Evolutionary conservation across 352 stramenopile genomes (phyloP), one percentile per base, ranked within the genome.

Genomic region (Globisporangium ultimum): DNA sequence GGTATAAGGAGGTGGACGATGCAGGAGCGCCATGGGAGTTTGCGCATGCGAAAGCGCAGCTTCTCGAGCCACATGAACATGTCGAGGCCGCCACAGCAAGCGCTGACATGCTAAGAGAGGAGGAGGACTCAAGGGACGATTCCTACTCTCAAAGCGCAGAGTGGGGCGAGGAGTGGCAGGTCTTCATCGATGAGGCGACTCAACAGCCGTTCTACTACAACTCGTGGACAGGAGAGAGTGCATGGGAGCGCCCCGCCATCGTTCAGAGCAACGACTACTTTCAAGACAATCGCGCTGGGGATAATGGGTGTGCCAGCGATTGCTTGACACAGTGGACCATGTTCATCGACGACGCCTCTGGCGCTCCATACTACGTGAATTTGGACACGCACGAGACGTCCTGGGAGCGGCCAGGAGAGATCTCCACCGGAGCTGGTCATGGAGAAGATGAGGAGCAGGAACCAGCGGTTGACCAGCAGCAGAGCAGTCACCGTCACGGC

Each of bases 201-300:
- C 69, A 76, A 8, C 69, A 78, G 28, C 64, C 66, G 43, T 93
- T 84, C 57, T 91, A 91, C 66, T 89, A 87, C 68, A 91, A 92
- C 63, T 51, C 61, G 5, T 17, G 49, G 46, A 90, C 82, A 0
- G 69, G 76, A 13, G 80, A 86, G 61, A 82, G 76, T 50, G 73
- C 76, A 36, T 93, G 84, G 84, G 71, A 74, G 20, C 45, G 51
- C 21, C 83, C 80, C 1, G 1, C 24, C 1, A 61, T 48, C 21
- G 61, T 60, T 14, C 18, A 54, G 53, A 40, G 32, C 8, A 10
- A 36, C 8, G 20, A 53, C 32, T 41, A 67, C 24, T 50, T 55
- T 43, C 63, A 53, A 52, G 48, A 2, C 3, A 34, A 1, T 45
- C 0, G 12, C 2, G 12, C 12, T n/a, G 40, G 0, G 12, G 7